Percentiles rank a stretch among this genome's conserved stretches.
Conservation (phyloP, 2,329 filamentous ascomycete genomes). For the Colletotrichum echinochloae region DNA sequence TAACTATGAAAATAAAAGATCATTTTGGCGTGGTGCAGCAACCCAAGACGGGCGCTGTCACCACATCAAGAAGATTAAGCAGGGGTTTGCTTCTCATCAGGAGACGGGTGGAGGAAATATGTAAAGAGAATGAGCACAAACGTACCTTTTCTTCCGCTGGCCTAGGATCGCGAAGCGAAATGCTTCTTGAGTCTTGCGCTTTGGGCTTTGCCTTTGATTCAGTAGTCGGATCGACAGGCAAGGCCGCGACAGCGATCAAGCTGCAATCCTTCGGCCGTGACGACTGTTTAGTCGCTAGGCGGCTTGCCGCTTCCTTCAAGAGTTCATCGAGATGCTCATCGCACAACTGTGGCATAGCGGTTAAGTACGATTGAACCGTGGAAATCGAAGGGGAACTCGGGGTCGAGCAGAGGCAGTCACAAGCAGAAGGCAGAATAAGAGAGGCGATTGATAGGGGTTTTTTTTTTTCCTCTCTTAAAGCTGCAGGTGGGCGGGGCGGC, state of each 20-base stretch:
- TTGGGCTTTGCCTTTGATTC: conserved; percentile 19
- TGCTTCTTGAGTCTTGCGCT: conserved; percentile 22
- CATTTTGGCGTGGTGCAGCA: conserved; percentile 66
- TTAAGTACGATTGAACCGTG: conserved; percentile 25
- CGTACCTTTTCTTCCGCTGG: conserved; percentile 32
- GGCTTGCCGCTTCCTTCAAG: conserved; percentile 39
- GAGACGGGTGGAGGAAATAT: conserved; percentile 13
- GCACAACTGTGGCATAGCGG: conserved; percentile 41
- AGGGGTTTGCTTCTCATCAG: conserved; percentile 57
- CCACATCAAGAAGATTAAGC: conserved; percentile 43
- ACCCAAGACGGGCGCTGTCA: conserved; percentile 56
- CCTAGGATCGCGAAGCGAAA: conserved; percentile 37
- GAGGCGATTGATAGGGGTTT: neutral
- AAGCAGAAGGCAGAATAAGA: neutral
- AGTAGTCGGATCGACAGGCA: conserved; percentile 2
- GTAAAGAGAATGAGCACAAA: neutral
- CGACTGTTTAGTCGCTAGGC: conserved; percentile 33
- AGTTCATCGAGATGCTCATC: conserved; percentile 40
- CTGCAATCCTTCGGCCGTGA: conserved; percentile 25
- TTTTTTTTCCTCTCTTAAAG: conserved; percentile 19
- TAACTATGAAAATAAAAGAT: conserved; percentile 76
- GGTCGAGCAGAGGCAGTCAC: neutral
- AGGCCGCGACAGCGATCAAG: conserved; percentile 29
- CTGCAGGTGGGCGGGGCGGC: conserved; percentile 14
- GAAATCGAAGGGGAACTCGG: neutral